Evolutionary conservation across 2,329 filamentous ascomycete genomes (phyloP).

Genomic region (Fusarium austroafricanum): DNA sequence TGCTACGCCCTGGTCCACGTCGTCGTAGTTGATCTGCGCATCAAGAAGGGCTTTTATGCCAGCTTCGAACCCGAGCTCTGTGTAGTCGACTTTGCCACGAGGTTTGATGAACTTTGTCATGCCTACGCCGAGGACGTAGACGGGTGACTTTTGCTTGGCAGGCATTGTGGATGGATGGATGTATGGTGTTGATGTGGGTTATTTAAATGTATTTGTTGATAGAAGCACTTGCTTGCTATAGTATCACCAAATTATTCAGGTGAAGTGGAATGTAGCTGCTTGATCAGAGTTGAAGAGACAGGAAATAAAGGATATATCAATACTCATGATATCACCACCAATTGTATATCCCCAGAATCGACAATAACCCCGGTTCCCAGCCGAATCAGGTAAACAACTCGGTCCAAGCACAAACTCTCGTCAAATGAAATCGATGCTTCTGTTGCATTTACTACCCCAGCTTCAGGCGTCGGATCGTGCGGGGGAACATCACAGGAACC

Average conservation of each 20-base stretch:
- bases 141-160: slow-evolving; percentile 62
- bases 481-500: slow-evolving; percentile 33
- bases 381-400: slow-evolving; percentile 27
- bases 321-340: slow-evolving; percentile 14
- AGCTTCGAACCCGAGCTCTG: slow-evolving; percentile 92
- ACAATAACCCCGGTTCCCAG: slow-evolving; percentile 21
- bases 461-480: slow-evolving; percentile 23
- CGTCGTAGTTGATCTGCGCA: slow-evolving; percentile 94
- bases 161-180: slow-evolving; percentile 54
- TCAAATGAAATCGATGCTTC: slow-evolving; percentile 19
- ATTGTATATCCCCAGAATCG: slow-evolving; percentile 2
- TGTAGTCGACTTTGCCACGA: slow-evolving; percentile 92
- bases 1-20: slow-evolving; percentile 94
- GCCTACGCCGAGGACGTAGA: slow-evolving; percentile 95
- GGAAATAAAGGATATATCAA: not conserved
- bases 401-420: slow-evolving; percentile 11
- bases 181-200: not conserved
- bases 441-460: slow-evolving; percentile 27
- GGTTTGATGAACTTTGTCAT: slow-evolving; percentile 99
- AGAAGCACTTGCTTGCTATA: slow-evolving; percentile 30
- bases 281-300: not conserved
- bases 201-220: not conserved
- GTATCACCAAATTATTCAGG: not conserved
- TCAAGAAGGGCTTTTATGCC: slow-evolving; percentile 87
- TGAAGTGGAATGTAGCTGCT: not conserved